phyloP scores from a whole-genome alignment of 2,329 filamentous ascomycete genomes.

The Epichloe scottii region DNA sequence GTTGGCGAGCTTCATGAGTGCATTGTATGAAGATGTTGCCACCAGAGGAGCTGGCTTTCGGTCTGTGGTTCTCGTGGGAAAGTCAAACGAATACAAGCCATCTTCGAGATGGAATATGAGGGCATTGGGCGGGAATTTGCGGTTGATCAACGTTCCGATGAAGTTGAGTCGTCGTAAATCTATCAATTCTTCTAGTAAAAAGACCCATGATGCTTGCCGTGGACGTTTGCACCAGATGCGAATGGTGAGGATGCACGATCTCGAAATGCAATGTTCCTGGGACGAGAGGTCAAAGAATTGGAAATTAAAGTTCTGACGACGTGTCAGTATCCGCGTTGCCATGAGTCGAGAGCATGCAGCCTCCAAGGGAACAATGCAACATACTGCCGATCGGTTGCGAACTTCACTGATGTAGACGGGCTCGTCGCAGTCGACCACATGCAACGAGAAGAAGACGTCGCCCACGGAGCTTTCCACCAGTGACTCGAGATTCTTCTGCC shows the following conservation, averaged over 20 bases:
- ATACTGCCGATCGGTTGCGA: slow-evolving; percentile 58
- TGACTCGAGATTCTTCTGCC: slow-evolving; percentile 67
- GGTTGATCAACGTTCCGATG: slow-evolving; percentile 57
- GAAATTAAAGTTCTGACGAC: slow-evolving; percentile 66
- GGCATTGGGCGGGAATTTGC: slow-evolving; percentile 68
- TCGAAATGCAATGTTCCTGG: slow-evolving; percentile 50
- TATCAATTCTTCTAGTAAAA: slow-evolving; percentile 61
- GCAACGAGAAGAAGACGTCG: slow-evolving; percentile 83
- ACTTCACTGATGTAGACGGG: slow-evolving; percentile 88
- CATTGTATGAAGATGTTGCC: slow-evolving; percentile 70
- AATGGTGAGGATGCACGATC: slow-evolving; percentile 51
- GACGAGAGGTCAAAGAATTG: slow-evolving; percentile 65
- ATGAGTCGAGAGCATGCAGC: not conserved
- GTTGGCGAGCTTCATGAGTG: slow-evolving; percentile 77
- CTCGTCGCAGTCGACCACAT: slow-evolving; percentile 50
- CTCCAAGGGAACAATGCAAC: slow-evolving; percentile 3
- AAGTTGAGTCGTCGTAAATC: slow-evolving; percentile 66
- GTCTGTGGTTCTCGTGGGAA: slow-evolving; percentile 38
- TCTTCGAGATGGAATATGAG: slow-evolving; percentile 77
- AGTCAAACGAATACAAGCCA: slow-evolving; percentile 72
- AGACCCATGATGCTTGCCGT: slow-evolving; percentile 36
- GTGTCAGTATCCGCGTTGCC: not conserved
- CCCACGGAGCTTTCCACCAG: slow-evolving; percentile 60
- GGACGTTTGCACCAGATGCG: slow-evolving; percentile 60
- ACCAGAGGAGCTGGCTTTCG: slow-evolving; percentile 39